Base-by-base conservation (phyloP, 768 basidiomycete genomes). In the Boletus coccyginus region DNA sequence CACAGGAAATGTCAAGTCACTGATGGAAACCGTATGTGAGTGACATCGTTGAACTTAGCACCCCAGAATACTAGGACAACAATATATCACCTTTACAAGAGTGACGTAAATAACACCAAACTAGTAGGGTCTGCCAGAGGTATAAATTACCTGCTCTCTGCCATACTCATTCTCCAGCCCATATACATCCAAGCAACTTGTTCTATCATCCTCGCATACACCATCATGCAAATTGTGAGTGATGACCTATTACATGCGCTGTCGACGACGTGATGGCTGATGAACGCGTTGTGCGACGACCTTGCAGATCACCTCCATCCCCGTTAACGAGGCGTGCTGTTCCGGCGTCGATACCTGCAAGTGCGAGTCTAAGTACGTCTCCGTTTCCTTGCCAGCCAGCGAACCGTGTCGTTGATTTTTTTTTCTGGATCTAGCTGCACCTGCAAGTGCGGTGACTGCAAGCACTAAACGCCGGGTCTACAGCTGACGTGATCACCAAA, bases 301-400 rank as follows among this genome's bases (percentile, higher is more conserved):
- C 13, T 24, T 21, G 14, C 21, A 61, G 60, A 16, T 52, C 48
- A 51, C 19, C 47, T 39, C 62, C 16, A 42, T 53, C 50, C 65
- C 48, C 24, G 59, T 64, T 12, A 58, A 66, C 53, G 47, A 64
- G 41, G 57, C 65, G 31, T 66, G 65, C 62, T 66, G 65, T 50
- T 45, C 48, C 19, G 14, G 48, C 19, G 10, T 44, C 36, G 19
- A 44, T 0, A 10, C 17, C 4, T 67, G 65, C 55, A 50, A 21
- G 12, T 66, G 65, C 55, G 33, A 43, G 33, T 54, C 62, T 3
- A 44, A 32, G 62, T 60, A 51, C 0, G 53, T 53, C 13, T 19
- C 7, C n/a, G 2, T 29, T 43, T 21, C 16, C 39, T 36, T 8
- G 12, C 14, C 24, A 27, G 16, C 24, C 4, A 11, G 4, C 29